Evolutionary conservation across 2,329 filamentous ascomycete species (phyloP), one percentile per base, ranked within the genome.

Genomic region (Neofusicoccum cordaticola): DNA sequence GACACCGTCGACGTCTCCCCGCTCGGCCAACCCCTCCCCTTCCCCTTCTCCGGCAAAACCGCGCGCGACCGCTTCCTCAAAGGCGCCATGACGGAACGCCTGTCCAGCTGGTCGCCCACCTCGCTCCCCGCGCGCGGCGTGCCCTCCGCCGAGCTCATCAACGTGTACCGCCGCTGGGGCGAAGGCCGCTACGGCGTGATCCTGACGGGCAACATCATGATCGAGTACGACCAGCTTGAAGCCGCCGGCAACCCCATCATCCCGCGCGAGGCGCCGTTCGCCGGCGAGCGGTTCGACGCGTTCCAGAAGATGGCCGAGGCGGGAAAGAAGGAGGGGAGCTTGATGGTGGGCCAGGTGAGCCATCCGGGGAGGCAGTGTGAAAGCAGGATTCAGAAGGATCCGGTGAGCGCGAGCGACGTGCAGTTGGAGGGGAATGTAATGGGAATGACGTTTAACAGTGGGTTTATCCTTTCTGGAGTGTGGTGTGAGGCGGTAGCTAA

Each of bases 1-100:
- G 73, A 77, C 62, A 66, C 78, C 67, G 75, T 75, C 66, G 77
- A 80, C 67, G 68, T 75, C 22, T 71, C 76, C 1, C 76, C 79
- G 9, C 68, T 82, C 65, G 80, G 73, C 60, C 71, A 81, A 68
- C 77, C 79, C n/a, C 73, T 82, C 56, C 69, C 77, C 37, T 82
- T 81, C 66, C 74, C 74, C 15, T 82, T 82, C 68, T 83, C 83
- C 47, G 81, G 82, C 60, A 81, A 79, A 64, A 84, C 81, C 1
- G 87, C 87, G 1, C 83, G 82, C 47, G 90, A 90, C 72, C 81
- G 87, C n/a, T 87, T 90, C 70, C 74, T 90, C 68, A 90, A 90
- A 74, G 86, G 80, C 5, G 84, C 88, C 47, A 90, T 90, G 88
- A 85, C 85, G 1, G 88, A 91, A 72, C 79, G 83, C 7, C 77